Conservation (phyloP, 2,329 filamentous ascomycete genomes). For the Stylonectria norvegica region DNA sequence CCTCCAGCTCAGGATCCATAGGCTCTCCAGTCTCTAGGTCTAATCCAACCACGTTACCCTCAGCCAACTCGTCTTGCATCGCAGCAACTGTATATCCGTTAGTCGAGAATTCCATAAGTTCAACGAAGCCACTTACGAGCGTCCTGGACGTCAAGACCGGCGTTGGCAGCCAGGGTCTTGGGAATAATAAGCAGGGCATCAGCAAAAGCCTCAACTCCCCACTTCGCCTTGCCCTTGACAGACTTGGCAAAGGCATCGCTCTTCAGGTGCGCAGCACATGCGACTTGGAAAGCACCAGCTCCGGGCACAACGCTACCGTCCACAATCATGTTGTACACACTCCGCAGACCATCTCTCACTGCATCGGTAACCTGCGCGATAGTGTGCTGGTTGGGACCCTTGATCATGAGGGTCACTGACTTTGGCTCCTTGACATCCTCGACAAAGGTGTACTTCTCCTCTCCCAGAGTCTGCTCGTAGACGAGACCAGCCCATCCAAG, state of each 20-base stretch:
- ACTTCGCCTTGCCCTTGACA: constrained; percentile 97
- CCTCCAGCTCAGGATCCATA: constrained; percentile 91
- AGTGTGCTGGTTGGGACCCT: constrained; percentile 94
- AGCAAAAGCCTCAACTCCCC: constrained; percentile 89
- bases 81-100: constrained; percentile 61
- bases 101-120: constrained; percentile 5
- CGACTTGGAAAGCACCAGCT: constrained; percentile 92
- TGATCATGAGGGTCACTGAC: constrained; percentile 95
- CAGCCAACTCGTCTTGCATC: constrained; percentile 78
- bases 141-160: constrained; percentile 95
- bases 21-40: constrained; percentile 83
- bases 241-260: constrained; percentile 83
- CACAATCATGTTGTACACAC: constrained; percentile 99
- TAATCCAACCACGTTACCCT: constrained; percentile 83
- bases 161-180: constrained; percentile 94
- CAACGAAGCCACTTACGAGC: constrained; percentile 57
- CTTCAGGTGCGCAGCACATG: constrained; percentile 81
- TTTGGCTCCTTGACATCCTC: constrained; percentile 99
- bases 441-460: constrained; percentile 98
- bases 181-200: constrained; percentile 94
- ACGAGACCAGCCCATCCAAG: constrained; percentile 95
- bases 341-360: constrained; percentile 88
- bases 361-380: constrained; percentile 97
- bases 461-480: constrained; percentile 94
- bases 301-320: constrained; percentile 93